Evolutionary conservation across 2,329 filamentous ascomycete species (phyloP).

Genomic region (Coleophoma eucalyptorum): DNA sequence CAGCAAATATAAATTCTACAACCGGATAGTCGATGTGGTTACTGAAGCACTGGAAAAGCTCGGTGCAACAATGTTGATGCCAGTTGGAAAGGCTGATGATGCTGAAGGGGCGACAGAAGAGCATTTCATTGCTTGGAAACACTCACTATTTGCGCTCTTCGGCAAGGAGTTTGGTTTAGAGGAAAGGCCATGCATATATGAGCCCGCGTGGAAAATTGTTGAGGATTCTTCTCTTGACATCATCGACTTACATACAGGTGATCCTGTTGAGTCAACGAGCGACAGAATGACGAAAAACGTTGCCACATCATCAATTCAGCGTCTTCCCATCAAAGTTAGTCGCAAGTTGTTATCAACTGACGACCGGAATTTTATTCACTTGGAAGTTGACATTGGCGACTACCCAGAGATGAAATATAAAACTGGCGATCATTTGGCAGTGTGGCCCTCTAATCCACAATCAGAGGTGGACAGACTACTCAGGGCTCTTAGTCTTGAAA

Average conservation of each 20-base stretch:
- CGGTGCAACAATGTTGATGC: constrained; percentile 24
- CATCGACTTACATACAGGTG: background rate
- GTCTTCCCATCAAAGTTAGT: background rate
- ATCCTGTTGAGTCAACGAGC: background rate
- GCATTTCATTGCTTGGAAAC: constrained; percentile 29
- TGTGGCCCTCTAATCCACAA: constrained; percentile 9
- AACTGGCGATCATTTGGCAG: constrained; percentile 11
- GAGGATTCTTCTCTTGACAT: background rate
- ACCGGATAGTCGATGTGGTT: constrained; percentile 29
- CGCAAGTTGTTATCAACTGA: background rate
- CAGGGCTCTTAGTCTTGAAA: background rate
- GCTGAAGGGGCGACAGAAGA: constrained; percentile 23
- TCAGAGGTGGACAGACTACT: constrained; percentile 6
- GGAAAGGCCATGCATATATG: background rate
- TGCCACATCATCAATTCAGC: background rate
- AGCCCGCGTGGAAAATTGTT: background rate
- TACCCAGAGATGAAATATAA: constrained; percentile 5
- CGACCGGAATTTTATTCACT: constrained; percentile 6
- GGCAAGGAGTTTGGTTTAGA: constrained; percentile 2
- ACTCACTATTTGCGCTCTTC: constrained; percentile 1
- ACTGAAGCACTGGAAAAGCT: constrained; percentile 15
- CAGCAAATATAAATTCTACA: constrained; percentile 34
- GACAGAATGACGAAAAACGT: background rate
- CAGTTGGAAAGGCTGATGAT: constrained; percentile 29
- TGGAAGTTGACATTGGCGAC: constrained; percentile 8